Evolutionary conservation across 495 filamentous ascomycete genomes (phyloP), one percentile per base, ranked within the genome.

Genomic region (Aspergillus carlsbadensis): DNA sequence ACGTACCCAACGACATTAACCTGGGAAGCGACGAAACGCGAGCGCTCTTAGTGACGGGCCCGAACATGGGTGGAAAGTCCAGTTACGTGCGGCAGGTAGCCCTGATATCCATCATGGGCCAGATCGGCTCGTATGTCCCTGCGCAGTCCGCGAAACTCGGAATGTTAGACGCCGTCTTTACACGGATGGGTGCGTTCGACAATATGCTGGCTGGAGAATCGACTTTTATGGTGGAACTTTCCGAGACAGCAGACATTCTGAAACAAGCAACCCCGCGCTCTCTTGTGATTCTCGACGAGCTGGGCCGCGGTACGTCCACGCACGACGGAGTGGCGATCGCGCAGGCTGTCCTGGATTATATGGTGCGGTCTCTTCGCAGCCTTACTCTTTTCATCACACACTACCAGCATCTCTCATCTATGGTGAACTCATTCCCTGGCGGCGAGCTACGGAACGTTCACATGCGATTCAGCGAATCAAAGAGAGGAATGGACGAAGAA

Each of bases 21-120:
- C 84, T 99, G 39, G 66, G 75, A 22, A 74, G 82, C 13, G 70
- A 84, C 15, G 73, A 73, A 7, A 85, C 92, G 1, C 81, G 86
- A 17, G 91, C 89, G 0, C 83, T 96, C 46, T 85, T 98, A 36
- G 85, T 98, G 53, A 98, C 95, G 5, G 95, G 95, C 5, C 94
- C 95, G 13, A 98, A 98, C 78, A 98, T 98, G 93, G 95, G 95
- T 63, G 94, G 94, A 22, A 99, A 99, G 67, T 94, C 89, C 41
- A 89, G 85, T 65, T 99, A 96, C 72, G 92, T 98, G 2, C 89
- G 94, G 47, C 89, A 92, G 61, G 85, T 94, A 26, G 94, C 94
- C 0, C 84, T 99, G 0, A 89, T 98, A 51, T 83, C 87, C 15
- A 91, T 99, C 56, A 92, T 99, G 80, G 92, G 88, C 3, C 94